Conservation (phyloP, 1,284 basidiomycete species). For the Ganoderma lingzhi region DNA sequence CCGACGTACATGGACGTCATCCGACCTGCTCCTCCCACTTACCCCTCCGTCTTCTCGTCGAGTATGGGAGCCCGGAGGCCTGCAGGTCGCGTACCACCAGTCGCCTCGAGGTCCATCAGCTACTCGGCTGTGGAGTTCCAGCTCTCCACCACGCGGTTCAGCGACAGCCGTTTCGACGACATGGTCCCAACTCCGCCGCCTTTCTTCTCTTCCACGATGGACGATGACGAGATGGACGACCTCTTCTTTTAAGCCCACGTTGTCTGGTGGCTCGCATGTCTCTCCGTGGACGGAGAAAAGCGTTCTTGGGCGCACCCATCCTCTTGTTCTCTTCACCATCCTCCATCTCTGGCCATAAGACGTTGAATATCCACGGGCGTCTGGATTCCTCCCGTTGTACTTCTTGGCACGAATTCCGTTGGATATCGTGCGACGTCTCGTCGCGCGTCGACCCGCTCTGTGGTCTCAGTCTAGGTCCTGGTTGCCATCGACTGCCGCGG, state of each 20-base stretch:
- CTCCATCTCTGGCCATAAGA: conserved; percentile 14
- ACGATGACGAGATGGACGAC: conserved; percentile 36
- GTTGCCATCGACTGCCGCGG: background rate
- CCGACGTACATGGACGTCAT: conserved; percentile 40
- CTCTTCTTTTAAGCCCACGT: conserved; percentile 34
- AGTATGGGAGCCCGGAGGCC: conserved; percentile 27
- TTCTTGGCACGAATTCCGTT: conserved; percentile 10
- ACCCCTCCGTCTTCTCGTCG: conserved; percentile 30
- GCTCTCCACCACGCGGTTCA: conserved; percentile 30
- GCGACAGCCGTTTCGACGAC: conserved; percentile 35
- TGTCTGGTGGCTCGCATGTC: background rate
- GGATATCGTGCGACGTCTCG: conserved; percentile 6
- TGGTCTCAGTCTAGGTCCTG: conserved; percentile 3
- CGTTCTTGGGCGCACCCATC: conserved; percentile 22
- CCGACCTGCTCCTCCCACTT: conserved; percentile 27
- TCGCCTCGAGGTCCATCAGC: conserved; percentile 34
- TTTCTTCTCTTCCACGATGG: conserved; percentile 37
- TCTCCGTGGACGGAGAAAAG: conserved; percentile 29
- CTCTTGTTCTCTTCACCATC: conserved; percentile 24
- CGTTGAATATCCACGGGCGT: conserved; percentile 24
- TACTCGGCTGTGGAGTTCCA: conserved; percentile 40
- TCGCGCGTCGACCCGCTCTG: conserved; percentile 4
- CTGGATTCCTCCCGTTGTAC: background rate
- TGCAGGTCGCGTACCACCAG: conserved; percentile 19
- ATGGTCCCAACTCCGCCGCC: conserved; percentile 32